phyloP scores from a whole-genome alignment of 2,329 filamentous ascomycete species.

The Diaporthe vaccinii region DNA sequence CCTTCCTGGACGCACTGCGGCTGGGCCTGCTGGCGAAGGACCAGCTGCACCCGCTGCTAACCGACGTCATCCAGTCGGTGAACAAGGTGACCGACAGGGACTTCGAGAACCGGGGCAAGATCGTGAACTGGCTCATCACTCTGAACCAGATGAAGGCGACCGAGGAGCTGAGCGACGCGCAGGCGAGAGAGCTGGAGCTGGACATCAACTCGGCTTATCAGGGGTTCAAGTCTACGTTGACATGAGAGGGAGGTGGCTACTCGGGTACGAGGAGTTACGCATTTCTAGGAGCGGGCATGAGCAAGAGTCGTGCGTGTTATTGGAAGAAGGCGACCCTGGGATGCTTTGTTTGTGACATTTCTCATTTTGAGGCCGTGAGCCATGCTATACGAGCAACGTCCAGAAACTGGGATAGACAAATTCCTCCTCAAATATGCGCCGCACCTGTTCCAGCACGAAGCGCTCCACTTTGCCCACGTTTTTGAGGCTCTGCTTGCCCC shows the following conservation, averaged over 20 bases:
- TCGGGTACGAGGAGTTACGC: neutral
- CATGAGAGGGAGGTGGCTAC: slow-evolving; percentile 52
- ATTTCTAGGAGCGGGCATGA: slow-evolving; percentile 3
- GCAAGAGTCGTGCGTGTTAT: neutral
- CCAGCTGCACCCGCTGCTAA: slow-evolving; percentile 92
- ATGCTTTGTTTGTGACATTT: neutral
- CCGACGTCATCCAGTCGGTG: slow-evolving; percentile 95
- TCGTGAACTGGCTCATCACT: slow-evolving; percentile 97
- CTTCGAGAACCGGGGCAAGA: slow-evolving; percentile 96
- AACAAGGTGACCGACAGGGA: slow-evolving; percentile 97
- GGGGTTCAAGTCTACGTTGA: slow-evolving; percentile 87
- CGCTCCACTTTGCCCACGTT: slow-evolving; percentile 99
- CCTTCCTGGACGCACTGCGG: slow-evolving; percentile 93
- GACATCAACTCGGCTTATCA: slow-evolving; percentile 96
- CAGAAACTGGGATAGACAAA: slow-evolving; percentile 99
- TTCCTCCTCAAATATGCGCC: slow-evolving; percentile 97
- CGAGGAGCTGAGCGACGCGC: slow-evolving; percentile 88
- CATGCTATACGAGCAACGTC: slow-evolving; percentile 86
- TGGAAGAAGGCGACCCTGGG: too few relatives aligned
- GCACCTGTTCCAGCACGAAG: slow-evolving; percentile 96
- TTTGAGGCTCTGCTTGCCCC: slow-evolving; percentile 94
- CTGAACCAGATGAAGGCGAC: slow-evolving; percentile 98
- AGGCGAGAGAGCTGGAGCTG: slow-evolving; percentile 89
- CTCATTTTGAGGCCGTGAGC: neutral
- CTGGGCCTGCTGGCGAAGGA: slow-evolving; percentile 95